Evolutionary conservation across 805 yeast genomes (phyloP), one percentile per base, ranked within the genome.

Genomic region (Metschnikowia cubensis): DNA sequence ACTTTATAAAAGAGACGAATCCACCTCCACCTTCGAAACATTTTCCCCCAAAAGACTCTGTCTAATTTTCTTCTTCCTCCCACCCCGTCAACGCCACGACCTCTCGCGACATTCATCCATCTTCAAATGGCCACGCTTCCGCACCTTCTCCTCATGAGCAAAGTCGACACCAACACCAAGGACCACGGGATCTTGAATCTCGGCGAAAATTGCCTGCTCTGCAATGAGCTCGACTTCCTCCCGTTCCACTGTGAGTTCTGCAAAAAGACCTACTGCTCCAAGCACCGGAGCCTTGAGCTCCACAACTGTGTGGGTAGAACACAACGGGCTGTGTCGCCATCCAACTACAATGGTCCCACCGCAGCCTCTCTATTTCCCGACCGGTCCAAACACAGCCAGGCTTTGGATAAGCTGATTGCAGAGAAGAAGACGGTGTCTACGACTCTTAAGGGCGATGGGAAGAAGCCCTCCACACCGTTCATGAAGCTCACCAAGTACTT

Each of bases 221-320:
- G 87, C 60, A 67, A 74, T 42, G 71, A 69, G 52, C 65, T 81
- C 6, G 87, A 83, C 60, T 83, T 82, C 54, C 65, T 83, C 29
- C 87, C 87, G 15, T 82, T 74, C 59, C 63, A 63, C 15, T 83
- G 87, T 60, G 76, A 75, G 39, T 71, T 69, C 46, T 79, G 83
- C 58, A 59, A 71, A 10, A 55, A 60, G 21, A 64, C 71, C 2
- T 82, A 62, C 57, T 82, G 87, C 58, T 68, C 75, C 8, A 73
- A 75, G 38, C 87, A 82, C 59, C 58, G 84, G 40, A 58, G 61
- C 14, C 50, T 62, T 33, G 71, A 63, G 2, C 59, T 56, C 36
- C 76, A 68, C 52, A 58, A 65, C 17, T 73, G 78, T 56, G 52
- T 49, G 20, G 57, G 59, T 13, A 21, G 53, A 39, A 46, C 51